A percentile compares a stretch with the other conserved stretches of the same genome.
Conservation (phyloP, 2,329 filamentous ascomycete genomes). For the Alternaria longipes region DNA sequence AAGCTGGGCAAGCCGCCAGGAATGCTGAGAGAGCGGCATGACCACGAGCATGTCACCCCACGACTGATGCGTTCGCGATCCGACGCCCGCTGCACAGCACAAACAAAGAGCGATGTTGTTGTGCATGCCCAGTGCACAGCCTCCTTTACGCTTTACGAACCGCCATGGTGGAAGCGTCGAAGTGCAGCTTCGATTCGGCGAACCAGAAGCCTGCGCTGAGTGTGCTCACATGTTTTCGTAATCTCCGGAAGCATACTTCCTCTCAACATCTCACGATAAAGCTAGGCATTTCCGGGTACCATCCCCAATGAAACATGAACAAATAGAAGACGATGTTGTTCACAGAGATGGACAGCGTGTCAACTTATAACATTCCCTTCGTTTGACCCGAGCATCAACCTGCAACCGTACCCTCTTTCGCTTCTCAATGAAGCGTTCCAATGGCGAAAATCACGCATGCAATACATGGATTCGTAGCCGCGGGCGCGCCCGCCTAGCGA, state of each 20-base stretch:
- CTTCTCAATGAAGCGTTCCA: constrained; percentile 26
- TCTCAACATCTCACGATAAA: background rate
- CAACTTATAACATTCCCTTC: background rate
- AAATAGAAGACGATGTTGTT: background rate
- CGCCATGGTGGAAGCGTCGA: background rate
- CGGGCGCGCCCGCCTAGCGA: constrained; percentile 12
- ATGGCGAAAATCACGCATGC: constrained; percentile 47
- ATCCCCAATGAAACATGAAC: background rate
- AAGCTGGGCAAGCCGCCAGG: constrained; percentile 5
- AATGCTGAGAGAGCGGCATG: constrained; percentile 14
- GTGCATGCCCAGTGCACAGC: constrained; percentile 27
- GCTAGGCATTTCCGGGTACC: constrained; percentile 3
- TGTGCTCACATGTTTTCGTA: constrained; percentile 2
- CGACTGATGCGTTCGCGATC: constrained; percentile 10
- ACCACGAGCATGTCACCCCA: constrained; percentile 17
- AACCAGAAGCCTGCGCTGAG: constrained; percentile 16
- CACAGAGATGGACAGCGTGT: background rate
- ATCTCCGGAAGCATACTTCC: constrained; percentile 4
- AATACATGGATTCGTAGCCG: constrained; percentile 20
- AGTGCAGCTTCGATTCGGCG: constrained; percentile 6
- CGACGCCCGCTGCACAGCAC: constrained; percentile 18
- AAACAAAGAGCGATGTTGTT: constrained; percentile 12
- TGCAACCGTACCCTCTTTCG: constrained; percentile 7
- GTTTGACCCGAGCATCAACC: constrained; percentile 6
- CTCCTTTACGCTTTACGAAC: constrained; percentile 13